Evolutionary conservation across 257 asterid genomes (phyloP).

Genomic region (Parsonsia alboflavescens): DNA sequence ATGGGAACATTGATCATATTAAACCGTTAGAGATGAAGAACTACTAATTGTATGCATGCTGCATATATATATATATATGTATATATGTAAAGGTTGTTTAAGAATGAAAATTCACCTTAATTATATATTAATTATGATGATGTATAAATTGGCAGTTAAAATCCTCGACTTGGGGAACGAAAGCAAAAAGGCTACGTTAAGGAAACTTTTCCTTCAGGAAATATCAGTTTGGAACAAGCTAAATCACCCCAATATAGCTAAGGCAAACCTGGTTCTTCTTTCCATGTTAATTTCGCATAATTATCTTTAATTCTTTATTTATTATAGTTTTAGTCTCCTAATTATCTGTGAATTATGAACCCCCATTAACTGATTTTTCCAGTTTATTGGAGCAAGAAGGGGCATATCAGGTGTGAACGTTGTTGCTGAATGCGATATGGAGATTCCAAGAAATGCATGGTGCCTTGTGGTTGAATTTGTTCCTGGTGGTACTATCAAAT

Average conservation of each 20-base stretch:
- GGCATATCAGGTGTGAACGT: background rate
- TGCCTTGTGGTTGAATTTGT: conserved; percentile 26
- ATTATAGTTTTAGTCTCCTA: no score
- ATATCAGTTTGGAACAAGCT: conserved; percentile 18
- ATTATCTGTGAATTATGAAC: background rate
- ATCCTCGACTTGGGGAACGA: conserved; percentile 1
- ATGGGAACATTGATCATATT: no score
- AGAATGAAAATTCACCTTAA: background rate
- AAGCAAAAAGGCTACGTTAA: background rate
- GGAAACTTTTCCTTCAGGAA: conserved; percentile 10
- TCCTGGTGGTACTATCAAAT: conserved; percentile 17
- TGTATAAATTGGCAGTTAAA: conserved; percentile 10
- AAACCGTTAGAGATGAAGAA: no score
- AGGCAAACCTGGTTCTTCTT: conserved; percentile 10
- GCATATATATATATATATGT: background rate
- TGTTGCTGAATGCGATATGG: background rate
- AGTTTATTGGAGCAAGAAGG: conserved; percentile 21
- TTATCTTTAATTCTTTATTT: no score
- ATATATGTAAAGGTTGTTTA: no score
- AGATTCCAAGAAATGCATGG: conserved; percentile 6
- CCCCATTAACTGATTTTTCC: background rate
- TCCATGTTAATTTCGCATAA: no score
- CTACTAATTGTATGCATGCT: no score
- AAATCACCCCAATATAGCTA: conserved; percentile 20
- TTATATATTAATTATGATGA: background rate